Evolutionary conservation across 352 stramenopile genomes (phyloP).

Genomic region (Phytophthora pinifolia): DNA sequence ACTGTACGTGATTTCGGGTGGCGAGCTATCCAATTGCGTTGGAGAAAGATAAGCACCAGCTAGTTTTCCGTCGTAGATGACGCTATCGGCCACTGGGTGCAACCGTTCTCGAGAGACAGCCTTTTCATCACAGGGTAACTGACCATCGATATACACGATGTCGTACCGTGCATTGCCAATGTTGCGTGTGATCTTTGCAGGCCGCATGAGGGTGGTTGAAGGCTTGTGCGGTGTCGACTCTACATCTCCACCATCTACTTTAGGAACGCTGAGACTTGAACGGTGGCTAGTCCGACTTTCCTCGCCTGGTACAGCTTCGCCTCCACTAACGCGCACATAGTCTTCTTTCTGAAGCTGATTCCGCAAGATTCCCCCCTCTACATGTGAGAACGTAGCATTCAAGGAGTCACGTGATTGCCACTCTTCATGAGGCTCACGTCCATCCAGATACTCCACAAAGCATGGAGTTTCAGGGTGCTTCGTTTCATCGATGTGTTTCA

Average conservation of each 20-base stretch:
- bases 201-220: constrained; percentile 6
- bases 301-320: neutral
- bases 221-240: neutral
- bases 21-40: neutral
- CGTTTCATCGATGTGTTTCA: constrained; percentile 31
- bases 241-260: neutral
- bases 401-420: constrained; percentile 38
- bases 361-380: constrained; percentile 30
- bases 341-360: constrained; percentile 47
- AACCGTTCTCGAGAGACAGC: constrained; percentile 41
- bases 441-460: constrained; percentile 37
- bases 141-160: constrained; percentile 47
- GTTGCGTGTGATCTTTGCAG: constrained; percentile 38
- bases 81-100: constrained; percentile 23
- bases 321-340: constrained; percentile 35
- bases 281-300: neutral
- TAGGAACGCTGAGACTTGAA: neutral
- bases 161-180: constrained; percentile 54
- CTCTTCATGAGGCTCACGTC: constrained; percentile 26
- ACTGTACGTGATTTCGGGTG: constrained; percentile 28
- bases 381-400: constrained; percentile 33
- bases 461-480: constrained; percentile 29
- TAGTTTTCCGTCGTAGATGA: constrained; percentile 39
- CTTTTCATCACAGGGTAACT: constrained; percentile 20
- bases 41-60: constrained; percentile 19